These are phyloP conservation scores for Jacaranda copaia DNA, from an alignment of 257 asterid genomes.

Conservation along the genomic window DNA sequence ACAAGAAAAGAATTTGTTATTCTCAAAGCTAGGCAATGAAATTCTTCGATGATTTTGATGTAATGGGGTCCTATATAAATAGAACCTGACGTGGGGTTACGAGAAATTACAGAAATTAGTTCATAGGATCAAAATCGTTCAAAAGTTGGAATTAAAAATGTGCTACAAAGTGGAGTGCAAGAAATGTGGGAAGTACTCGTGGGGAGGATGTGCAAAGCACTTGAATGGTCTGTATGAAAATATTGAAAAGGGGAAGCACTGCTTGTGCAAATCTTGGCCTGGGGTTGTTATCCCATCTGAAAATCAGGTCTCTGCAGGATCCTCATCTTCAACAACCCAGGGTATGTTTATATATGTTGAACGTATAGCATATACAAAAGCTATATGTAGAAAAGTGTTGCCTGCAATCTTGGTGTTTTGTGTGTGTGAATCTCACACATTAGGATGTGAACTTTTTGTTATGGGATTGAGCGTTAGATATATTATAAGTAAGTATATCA, in stretches of 20 bases:
- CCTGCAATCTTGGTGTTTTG: background rate
- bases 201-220: constrained; percentile 83
- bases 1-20: constrained; percentile 39
- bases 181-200: constrained; percentile 67
- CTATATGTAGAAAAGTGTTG: background rate
- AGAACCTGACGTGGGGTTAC: too few species aligned
- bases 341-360: background rate
- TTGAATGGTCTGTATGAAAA: constrained; percentile 47
- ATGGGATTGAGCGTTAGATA: background rate
- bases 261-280: constrained; percentile 86
- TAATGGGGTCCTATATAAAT: constrained; percentile 26
- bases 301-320: constrained; percentile 10
- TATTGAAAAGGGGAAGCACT: constrained; percentile 70
- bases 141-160: constrained; percentile 36
- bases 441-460: background rate
- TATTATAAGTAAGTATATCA: background rate
- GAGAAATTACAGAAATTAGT: background rate
- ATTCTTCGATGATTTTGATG: constrained; percentile 42
- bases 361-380: background rate
- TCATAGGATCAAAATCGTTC: constrained; percentile 19
- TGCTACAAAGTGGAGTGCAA: constrained; percentile 67
- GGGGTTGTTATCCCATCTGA: constrained; percentile 58
- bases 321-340: constrained; percentile 40
- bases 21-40: constrained; percentile 24
- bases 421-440: background rate